Percentiles rank a stretch among this genome's conserved stretches.
Evolutionary conservation across 768 basidiomycete genomes (phyloP).

Genomic region (Naganishia antarctica): DNA sequence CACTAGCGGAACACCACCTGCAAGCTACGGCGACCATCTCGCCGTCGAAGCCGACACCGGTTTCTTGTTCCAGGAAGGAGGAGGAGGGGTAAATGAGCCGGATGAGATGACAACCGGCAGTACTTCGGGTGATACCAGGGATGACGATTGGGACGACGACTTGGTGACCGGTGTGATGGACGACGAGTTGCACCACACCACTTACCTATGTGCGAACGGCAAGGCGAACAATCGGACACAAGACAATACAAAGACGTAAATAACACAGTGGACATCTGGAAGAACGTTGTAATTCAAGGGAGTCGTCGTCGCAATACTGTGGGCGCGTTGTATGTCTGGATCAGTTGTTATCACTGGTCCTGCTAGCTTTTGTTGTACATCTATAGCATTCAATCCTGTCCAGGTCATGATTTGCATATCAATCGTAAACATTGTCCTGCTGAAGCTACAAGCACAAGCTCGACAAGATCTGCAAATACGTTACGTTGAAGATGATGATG

Average conservation of each 20-base stretch:
- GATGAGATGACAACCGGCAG: conserved; percentile 10
- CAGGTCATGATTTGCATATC: no score
- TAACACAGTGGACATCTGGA: no score
- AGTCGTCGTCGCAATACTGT: no score
- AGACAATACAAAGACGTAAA: no score
- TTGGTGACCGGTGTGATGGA: conserved; percentile 8
- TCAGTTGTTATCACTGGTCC: background rate
- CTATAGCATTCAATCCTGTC: no score
- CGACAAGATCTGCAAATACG: no score
- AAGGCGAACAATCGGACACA: background rate
- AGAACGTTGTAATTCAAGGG: no score
- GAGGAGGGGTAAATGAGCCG: conserved; percentile 3
- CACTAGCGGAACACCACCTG: background rate
- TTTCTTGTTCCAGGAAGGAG: background rate
- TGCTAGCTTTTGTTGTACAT: background rate
- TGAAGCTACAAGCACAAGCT: no score
- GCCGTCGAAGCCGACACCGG: background rate
- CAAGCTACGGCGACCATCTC: background rate
- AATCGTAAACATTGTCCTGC: no score
- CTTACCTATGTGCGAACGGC: no score
- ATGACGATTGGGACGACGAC: conserved; percentile 16
- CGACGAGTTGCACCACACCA: background rate
- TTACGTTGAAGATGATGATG: no score
- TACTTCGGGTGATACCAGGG: conserved; percentile 10
- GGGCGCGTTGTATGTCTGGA: background rate